Evolutionary conservation across 192 early-diverging fungal species (phyloP).

Genomic region (Coemansia sp.): DNA sequence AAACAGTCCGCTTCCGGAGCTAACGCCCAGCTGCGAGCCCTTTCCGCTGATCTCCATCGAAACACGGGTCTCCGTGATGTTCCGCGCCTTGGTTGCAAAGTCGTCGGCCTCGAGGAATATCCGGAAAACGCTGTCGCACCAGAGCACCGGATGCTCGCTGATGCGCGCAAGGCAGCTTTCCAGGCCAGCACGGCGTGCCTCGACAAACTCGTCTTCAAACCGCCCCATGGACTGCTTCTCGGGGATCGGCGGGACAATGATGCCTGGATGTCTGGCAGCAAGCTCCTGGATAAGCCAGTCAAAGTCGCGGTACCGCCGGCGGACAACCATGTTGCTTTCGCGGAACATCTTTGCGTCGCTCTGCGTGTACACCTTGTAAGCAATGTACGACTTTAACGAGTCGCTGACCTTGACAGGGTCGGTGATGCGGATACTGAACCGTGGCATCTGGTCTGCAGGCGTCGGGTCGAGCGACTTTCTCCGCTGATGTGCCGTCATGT

Average conservation of each 20-base stretch:
- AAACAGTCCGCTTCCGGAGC: constrained; percentile 55
- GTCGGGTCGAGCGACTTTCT: constrained; percentile 46
- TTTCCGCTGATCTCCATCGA: constrained; percentile 45
- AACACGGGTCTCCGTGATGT: constrained; percentile 35
- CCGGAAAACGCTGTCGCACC: constrained; percentile 77
- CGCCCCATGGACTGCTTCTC: constrained; percentile 91
- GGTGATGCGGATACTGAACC: constrained; percentile 67
- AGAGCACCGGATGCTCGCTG: constrained; percentile 75
- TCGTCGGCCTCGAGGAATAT: constrained; percentile 87
- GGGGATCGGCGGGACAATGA: constrained; percentile 89
- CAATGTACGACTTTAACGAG: constrained; percentile 79
- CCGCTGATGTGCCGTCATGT: constrained; percentile 43
- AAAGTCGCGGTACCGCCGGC: constrained; percentile 90
- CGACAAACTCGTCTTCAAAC: constrained; percentile 95
- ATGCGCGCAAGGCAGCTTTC: constrained; percentile 84
- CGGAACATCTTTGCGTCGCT: constrained; percentile 78
- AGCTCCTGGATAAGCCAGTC: constrained; percentile 90
- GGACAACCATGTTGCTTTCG: constrained; percentile 75
- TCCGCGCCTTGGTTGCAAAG: constrained; percentile 65
- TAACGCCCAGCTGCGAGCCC: constrained; percentile 22
- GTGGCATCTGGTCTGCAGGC: constrained; percentile 50
- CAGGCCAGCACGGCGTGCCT: constrained; percentile 77
- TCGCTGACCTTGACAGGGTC: constrained; percentile 92
- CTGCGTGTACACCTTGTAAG: constrained; percentile 85
- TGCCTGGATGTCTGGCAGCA: constrained; percentile 73